Evolutionary conservation across 2,329 filamentous ascomycete genomes (phyloP), one percentile per base, ranked within the genome.

Genomic region (Monilinia polystroma): DNA sequence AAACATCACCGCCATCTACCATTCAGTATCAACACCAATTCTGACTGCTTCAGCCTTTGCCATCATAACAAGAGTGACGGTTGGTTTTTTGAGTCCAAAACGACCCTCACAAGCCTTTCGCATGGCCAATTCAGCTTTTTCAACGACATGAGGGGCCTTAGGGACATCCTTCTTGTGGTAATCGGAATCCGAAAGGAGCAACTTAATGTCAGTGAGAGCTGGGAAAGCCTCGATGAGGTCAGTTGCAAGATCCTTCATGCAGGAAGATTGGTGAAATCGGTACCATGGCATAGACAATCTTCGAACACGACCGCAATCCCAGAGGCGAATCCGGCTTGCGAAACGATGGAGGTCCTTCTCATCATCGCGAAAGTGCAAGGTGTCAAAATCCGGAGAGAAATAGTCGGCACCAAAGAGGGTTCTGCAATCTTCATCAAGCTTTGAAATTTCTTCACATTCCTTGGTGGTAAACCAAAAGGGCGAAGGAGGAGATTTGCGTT

Each of bases 381-480:
- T 64, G 23, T 64, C 62, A 18, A 64, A 56, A 18, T 16, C 0
- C 4, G 51, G 20, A n/a, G 62, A 56, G 23, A 64, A 64, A 26
- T 56, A 56, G 23, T 64, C 62, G 18, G 23, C 55, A 12, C 57
- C 57, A 18, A 55, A 64, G 12, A 26, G 43, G 29, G 20, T 45
- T 47, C 11, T 14, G 20, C 51, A 64, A n/a, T 11, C 10, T 45
- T 1, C 35, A 23, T 64, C 51, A 18, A 43, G 16, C 62, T 35
- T 56, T 26, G 51, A 29, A 23, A 38, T 38, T 4, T 47, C 4
- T 10, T 43, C 35, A 26, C 38, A 32, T 23, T 64, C 18, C 20
- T 45, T 38, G 38, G n/a, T 45, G 5, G 35, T 41, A 14, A n/a
- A n/a, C 62, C 62, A 64, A 14, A 64, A 45, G 26, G 62, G 62